Conservation (phyloP, 129 eudicot genomes). For the Erigeron canadensis region DNA sequence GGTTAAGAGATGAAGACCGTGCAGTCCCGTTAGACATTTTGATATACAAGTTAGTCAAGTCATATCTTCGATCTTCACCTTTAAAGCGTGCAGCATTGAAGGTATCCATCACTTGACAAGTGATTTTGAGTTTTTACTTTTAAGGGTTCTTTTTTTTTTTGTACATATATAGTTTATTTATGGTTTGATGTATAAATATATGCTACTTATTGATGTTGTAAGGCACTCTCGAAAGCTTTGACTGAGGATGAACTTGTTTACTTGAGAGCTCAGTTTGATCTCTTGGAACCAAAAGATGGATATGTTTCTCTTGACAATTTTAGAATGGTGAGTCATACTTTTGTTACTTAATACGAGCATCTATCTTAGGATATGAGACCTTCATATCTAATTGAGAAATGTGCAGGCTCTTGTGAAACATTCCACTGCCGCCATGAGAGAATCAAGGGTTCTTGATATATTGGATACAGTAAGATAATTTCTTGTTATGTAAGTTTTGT, state of each 20-base stretch:
- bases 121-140: neutral
- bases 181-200: neutral
- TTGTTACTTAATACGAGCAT: slow-evolving; percentile 7
- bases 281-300: slow-evolving; percentile 87
- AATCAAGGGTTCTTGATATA: slow-evolving; percentile 79
- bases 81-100: slow-evolving; percentile 79
- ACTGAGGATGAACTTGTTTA: slow-evolving; percentile 75
- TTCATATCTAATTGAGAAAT: slow-evolving; percentile 13
- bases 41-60: slow-evolving; percentile 72
- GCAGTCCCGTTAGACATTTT: slow-evolving; percentile 69
- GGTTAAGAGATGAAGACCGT: slow-evolving; percentile 70
- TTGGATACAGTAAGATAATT: slow-evolving; percentile 59
- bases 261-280: slow-evolving; percentile 75
- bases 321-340: slow-evolving; percentile 55
- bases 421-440: slow-evolving; percentile 90
- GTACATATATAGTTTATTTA: neutral
- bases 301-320: slow-evolving; percentile 68
- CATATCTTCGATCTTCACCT: slow-evolving; percentile 74
- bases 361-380: slow-evolving; percentile 9
- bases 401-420: slow-evolving; percentile 86
- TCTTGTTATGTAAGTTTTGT: slow-evolving; percentile 8
- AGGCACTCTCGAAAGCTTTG: slow-evolving; percentile 96
- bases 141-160: neutral
- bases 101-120: slow-evolving; percentile 39
- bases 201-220: slow-evolving; percentile 24